Evolutionary conservation across 768 basidiomycete species (phyloP).

Genomic region (Tricholoma hemisulphureum): DNA sequence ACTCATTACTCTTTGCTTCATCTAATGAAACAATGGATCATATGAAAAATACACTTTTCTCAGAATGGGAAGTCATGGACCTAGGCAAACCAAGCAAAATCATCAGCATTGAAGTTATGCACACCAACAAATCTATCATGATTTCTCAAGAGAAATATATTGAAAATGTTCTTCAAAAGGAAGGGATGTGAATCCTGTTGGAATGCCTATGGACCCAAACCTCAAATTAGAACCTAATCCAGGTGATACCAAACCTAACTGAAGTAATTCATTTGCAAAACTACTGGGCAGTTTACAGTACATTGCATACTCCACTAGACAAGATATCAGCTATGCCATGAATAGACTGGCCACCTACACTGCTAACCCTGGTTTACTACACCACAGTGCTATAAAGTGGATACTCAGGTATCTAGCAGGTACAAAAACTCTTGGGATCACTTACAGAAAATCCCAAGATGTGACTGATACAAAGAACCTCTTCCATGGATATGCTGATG

Average conservation of each 20-base stretch:
- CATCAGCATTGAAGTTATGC: not conserved
- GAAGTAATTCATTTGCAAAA: not conserved
- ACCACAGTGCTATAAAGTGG: not conserved
- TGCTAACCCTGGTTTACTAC: not conserved
- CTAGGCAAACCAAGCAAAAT: not conserved
- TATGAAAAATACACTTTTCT: not conserved
- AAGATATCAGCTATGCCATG: not conserved
- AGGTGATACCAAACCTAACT: not conserved
- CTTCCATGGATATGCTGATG: not conserved
- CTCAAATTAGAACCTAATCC: not conserved
- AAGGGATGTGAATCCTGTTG: not conserved
- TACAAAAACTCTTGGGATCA: conserved; percentile 1
- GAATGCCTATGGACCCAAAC: not conserved
- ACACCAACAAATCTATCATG: not conserved
- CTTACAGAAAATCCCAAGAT: not conserved
- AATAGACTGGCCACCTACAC: not conserved
- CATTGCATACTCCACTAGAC: not conserved
- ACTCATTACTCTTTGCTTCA: conserved; percentile 20
- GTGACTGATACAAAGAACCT: not conserved
- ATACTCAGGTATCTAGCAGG: not conserved
- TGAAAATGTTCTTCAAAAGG: not conserved
- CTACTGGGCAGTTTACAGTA: not conserved
- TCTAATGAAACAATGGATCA: not conserved
- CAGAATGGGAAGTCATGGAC: not conserved
- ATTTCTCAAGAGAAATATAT: not conserved